A percentile compares a stretch with the other conserved stretches of the same genome.
Evolutionary conservation across 2,329 filamentous ascomycete genomes (phyloP).

Genomic region (Acephala macrosclerotiorum): DNA sequence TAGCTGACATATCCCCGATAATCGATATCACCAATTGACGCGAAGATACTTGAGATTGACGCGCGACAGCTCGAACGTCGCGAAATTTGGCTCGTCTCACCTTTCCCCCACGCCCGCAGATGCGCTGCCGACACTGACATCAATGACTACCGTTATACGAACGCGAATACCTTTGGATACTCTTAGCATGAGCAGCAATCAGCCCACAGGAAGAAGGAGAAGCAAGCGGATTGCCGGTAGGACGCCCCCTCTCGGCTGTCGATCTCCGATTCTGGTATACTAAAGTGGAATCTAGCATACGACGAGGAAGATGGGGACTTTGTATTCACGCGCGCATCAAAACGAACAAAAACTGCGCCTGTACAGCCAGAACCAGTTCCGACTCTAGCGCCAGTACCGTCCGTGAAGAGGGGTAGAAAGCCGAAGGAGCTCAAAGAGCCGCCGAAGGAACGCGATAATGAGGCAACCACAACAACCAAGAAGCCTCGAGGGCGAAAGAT

Average conservation of each 20-base stretch:
- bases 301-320: slow-evolving; percentile 83
- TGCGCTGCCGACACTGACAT: slow-evolving; percentile 47
- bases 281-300: slow-evolving; percentile 51
- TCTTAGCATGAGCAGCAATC: slow-evolving; percentile 68
- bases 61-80: slow-evolving; percentile 25
- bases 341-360: slow-evolving; percentile 66
- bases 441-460: slow-evolving; percentile 48
- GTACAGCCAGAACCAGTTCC: slow-evolving; percentile 51
- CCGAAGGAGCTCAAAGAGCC: slow-evolving; percentile 41
- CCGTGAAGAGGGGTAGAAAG: slow-evolving; percentile 44
- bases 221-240: slow-evolving; percentile 71
- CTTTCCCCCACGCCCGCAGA: slow-evolving; percentile 33
- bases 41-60: slow-evolving; percentile 27
- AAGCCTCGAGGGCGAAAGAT: slow-evolving; percentile 46
- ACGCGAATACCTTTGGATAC: slow-evolving; percentile 70
- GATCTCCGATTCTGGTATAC: slow-evolving; percentile 8
- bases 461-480: slow-evolving; percentile 47
- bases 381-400: slow-evolving; percentile 44
- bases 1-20: neutral
- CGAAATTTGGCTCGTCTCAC: slow-evolving; percentile 18
- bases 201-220: slow-evolving; percentile 61
- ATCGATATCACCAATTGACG: slow-evolving; percentile 34
- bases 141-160: slow-evolving; percentile 75
- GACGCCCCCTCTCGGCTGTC: slow-evolving; percentile 42
- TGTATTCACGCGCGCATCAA: slow-evolving; percentile 73